These are phyloP conservation scores for Penicillium manginii DNA, from an alignment of 495 filamentous ascomycete genomes.

Conservation along the genomic window DNA sequence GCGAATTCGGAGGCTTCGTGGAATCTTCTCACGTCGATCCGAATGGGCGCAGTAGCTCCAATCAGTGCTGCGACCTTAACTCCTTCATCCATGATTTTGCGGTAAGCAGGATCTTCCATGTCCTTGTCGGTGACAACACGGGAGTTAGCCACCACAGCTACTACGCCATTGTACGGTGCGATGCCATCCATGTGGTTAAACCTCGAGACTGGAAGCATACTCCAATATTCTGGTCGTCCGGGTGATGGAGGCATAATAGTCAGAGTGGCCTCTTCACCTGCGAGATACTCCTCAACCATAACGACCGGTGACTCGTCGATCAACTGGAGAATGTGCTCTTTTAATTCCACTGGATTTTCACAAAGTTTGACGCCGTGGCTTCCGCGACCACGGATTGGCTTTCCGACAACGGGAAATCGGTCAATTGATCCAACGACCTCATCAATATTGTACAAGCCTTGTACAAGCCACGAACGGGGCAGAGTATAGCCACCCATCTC, in stretches of 20 bases:
- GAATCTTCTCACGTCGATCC: slow-evolving; percentile 40
- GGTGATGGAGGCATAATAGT: too few relatives aligned
- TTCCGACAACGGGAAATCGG: slow-evolving; percentile 36
- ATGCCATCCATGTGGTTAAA: slow-evolving; percentile 41
- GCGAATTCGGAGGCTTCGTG: slow-evolving; percentile 30
- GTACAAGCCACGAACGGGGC: slow-evolving; percentile 8
- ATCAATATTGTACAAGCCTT: too few relatives aligned
- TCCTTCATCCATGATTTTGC: slow-evolving; percentile 29
- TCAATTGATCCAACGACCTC: slow-evolving; percentile 15
- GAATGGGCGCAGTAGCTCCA: slow-evolving; percentile 36
- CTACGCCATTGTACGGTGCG: slow-evolving; percentile 39
- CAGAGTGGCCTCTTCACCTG: too few relatives aligned
- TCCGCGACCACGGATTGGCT: slow-evolving; percentile 33
- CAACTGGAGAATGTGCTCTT: slow-evolving; percentile 15
- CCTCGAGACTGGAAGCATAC: slow-evolving; percentile 33
- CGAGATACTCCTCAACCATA: too few relatives aligned
- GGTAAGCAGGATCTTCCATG: slow-evolving; percentile 24
- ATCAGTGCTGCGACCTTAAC: slow-evolving; percentile 34
- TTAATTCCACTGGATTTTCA: slow-evolving; percentile 18
- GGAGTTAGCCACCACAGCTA: slow-evolving; percentile 41
- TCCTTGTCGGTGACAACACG: slow-evolving; percentile 23
- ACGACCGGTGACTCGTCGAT: too few relatives aligned
- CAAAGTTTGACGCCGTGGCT: slow-evolving; percentile 44
- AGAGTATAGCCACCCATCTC: slow-evolving; percentile 19
- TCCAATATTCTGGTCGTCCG: too few relatives aligned